Conservation (phyloP, 306 rosid genomes). For the Acacia melanoxylon region DNA sequence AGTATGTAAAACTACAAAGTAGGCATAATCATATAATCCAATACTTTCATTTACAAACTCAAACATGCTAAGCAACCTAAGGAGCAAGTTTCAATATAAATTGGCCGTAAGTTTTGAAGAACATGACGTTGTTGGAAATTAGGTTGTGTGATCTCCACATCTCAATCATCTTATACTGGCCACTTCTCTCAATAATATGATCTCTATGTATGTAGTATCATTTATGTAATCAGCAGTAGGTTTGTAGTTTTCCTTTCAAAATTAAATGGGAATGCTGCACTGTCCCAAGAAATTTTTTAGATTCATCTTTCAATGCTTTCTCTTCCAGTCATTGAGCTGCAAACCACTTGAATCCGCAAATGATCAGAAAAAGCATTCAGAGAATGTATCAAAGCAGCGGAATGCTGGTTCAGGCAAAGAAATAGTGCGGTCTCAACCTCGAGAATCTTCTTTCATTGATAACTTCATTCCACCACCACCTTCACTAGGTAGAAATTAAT, state of each 20-base stretch:
- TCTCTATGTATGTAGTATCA: neutral
- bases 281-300: slow-evolving; percentile 4
- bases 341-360: slow-evolving; percentile 46
- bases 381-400: slow-evolving; percentile 34
- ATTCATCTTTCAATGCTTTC: slow-evolving; percentile 28
- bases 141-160: neutral
- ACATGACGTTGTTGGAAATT: neutral
- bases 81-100: neutral
- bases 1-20: neutral
- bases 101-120: neutral
- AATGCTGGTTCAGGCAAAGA: slow-evolving; percentile 32
- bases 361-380: slow-evolving; percentile 31
- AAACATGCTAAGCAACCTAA: neutral
- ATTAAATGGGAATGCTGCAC: neutral
- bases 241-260: slow-evolving; percentile 15
- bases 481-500: slow-evolving; percentile 58
- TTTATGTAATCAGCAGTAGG: slow-evolving; percentile 20
- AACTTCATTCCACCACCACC: slow-evolving; percentile 77
- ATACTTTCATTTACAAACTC: neutral
- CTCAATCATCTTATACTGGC: neutral
- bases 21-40: neutral
- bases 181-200: neutral
- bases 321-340: slow-evolving; percentile 53
- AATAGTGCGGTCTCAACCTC: slow-evolving; percentile 41
- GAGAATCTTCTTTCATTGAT: slow-evolving; percentile 44